Evolutionary conservation across 1,284 basidiomycete species (phyloP), one percentile per base, ranked within the genome.

Genomic region (Prillingera fragicola): DNA sequence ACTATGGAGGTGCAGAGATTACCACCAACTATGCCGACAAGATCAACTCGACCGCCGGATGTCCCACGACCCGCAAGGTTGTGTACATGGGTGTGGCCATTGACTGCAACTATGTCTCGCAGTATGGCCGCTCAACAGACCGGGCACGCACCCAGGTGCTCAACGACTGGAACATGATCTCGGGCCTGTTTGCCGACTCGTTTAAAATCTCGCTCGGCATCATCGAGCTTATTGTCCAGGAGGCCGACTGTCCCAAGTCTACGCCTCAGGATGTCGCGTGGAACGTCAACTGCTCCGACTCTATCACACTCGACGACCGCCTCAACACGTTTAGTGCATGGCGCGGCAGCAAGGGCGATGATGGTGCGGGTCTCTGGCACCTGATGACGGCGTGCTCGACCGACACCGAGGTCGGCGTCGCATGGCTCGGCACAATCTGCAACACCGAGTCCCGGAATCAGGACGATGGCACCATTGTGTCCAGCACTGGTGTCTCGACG

Each of bases 181-280:
- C 82, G 43, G 77, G 80, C 1, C 70, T 91, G 25, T 94, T 90
- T 73, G 84, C 83, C 69, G 62, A 73, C 6, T 87, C 85, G 0
- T 91, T 92, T 75, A 90, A 89, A 59, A 76, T 92, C 57, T 85
- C 83, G 48, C 76, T 95, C 24, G 88, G 87, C 5, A 87, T 92
- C 34, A 76, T 87, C 41, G 83, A 88, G 62, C 74, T 72, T 15
- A 52, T 62, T 12, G 67, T 69, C 24, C 54, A 59, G 51, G 59
- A 65, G 31, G 48, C 39, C 6, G 55, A 61, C 8, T 72, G 84
- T 56, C 45, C 45, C 10, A 81, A 82, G 4, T 63, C 75, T 0
- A 56, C 78, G 0, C 40, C 59, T 1, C 17, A 51, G 19, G 61
- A 66, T 38, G 50, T 51, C 19, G 64, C 72, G 13, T 76, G 77